These are phyloP conservation scores for Solanum hybrid DNA, from an alignment of 305 asterid genomes.

Conservation along the genomic window DNA sequence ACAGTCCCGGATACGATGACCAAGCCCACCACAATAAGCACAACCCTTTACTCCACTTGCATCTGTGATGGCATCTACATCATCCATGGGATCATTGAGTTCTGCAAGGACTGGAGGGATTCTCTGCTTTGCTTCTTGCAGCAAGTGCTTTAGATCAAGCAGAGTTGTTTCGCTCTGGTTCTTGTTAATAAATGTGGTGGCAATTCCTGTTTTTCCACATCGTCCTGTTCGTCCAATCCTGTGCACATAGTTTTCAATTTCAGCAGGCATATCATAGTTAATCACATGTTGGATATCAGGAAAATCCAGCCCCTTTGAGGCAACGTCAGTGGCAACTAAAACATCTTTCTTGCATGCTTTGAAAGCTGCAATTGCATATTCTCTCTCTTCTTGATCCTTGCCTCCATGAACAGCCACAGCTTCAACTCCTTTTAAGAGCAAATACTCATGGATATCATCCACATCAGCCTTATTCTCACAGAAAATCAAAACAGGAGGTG, in stretches of 20 bases:
- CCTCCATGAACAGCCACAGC: constrained; percentile 82
- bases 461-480: constrained; percentile 85
- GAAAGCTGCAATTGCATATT: constrained; percentile 19
- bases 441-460: constrained; percentile 75
- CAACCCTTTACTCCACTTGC: constrained; percentile 82
- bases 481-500: constrained; percentile 71
- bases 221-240: constrained; percentile 85
- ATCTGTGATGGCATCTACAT: constrained; percentile 49
- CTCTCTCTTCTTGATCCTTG: constrained; percentile 88
- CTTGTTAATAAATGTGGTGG: constrained; percentile 37
- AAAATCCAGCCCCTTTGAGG: constrained; percentile 22
- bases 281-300: constrained; percentile 30
- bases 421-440: constrained; percentile 71
- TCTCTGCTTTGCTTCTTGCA: constrained; percentile 71
- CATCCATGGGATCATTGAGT: constrained; percentile 68
- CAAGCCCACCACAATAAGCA: constrained; percentile 75
- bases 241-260: constrained; percentile 80
- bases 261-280: constrained; percentile 88
- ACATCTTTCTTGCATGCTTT: constrained; percentile 20
- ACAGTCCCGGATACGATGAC: constrained; percentile 72
- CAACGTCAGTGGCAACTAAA: constrained; percentile 20
- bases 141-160: constrained; percentile 57
- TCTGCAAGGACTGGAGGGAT: constrained; percentile 45
- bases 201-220: constrained; percentile 86
- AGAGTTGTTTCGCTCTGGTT: constrained; percentile 66